Evolutionary conservation across 495 filamentous ascomycete genomes (phyloP).

Genomic region (Pyrenopolyporus hunteri): DNA sequence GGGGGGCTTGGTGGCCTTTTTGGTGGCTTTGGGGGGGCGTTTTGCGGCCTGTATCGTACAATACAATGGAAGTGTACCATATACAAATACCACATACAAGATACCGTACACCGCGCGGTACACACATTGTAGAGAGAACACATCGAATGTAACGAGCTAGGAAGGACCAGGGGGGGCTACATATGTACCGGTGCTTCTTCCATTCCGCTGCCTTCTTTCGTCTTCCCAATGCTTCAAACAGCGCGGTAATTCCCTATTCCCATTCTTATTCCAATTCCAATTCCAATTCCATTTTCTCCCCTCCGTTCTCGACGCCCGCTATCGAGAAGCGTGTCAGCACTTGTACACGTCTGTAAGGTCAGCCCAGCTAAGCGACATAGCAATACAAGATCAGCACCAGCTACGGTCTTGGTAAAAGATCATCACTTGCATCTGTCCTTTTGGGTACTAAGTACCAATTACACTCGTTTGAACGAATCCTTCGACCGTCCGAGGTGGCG

Average conservation of each 20-base stretch:
- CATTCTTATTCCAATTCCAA: not conserved
- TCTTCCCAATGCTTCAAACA: slow-evolving; percentile 3
- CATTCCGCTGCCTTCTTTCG: not conserved
- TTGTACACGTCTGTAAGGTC: slow-evolving; percentile 14
- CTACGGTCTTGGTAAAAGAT: slow-evolving; percentile 17
- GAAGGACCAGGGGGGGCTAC: not conserved
- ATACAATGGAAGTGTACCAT: not conserved
- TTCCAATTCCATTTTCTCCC: not conserved
- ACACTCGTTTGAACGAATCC: slow-evolving; percentile 58
- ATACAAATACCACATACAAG: not conserved
- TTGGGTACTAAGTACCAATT: slow-evolving; percentile 63
- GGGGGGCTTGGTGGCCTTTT: no score
- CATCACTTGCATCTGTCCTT: slow-evolving; percentile 17
- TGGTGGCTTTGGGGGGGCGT: no score
- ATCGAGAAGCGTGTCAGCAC: slow-evolving; percentile 14
- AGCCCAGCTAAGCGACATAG: slow-evolving; percentile 6
- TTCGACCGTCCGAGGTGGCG: slow-evolving; percentile 13
- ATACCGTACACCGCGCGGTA: not conserved
- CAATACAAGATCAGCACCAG: slow-evolving; percentile 31
- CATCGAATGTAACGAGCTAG: no score
- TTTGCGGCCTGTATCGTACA: slow-evolving; percentile 22
- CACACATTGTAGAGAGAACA: not conserved
- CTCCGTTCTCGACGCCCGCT: not conserved
- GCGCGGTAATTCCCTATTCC: not conserved
- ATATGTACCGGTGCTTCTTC: not conserved